phyloP scores from a whole-genome alignment of 2,329 filamentous ascomycete genomes.

The Fusarium verrucosum region DNA sequence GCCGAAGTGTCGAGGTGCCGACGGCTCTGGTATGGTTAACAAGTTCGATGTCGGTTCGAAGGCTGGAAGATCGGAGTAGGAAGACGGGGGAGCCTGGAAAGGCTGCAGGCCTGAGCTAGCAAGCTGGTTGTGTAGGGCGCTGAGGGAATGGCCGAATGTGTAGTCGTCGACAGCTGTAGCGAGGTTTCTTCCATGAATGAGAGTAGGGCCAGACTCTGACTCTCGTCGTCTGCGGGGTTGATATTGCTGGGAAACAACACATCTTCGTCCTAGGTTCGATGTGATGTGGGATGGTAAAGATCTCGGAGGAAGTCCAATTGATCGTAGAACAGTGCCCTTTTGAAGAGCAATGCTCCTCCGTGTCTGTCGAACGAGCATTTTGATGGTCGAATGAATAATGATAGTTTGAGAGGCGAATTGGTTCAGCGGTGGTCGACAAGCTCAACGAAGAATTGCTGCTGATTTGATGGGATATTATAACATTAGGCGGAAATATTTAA shows the following conservation, averaged over 20 bases:
- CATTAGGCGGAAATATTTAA: conserved; percentile 33
- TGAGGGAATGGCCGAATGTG: conserved; percentile 44
- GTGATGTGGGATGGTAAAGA: conserved; percentile 22
- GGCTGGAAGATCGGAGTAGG: conserved; percentile 52
- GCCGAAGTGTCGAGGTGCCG: conserved; percentile 39
- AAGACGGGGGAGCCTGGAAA: conserved; percentile 41
- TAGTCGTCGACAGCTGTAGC: conserved; percentile 56
- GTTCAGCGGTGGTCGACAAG: conserved; percentile 3
- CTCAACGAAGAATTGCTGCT: conserved; percentile 29
- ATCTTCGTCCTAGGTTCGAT: conserved; percentile 37
- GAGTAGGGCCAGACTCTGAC: conserved; percentile 32
- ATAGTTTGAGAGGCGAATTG: not conserved
- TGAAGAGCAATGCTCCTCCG: conserved; percentile 44
- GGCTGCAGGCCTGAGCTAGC: conserved; percentile 40
- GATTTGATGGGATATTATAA: conserved; percentile 33
- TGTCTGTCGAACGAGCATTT: conserved; percentile 51
- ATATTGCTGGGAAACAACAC: conserved; percentile 43
- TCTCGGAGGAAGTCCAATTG: conserved; percentile 32
- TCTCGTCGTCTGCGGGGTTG: conserved; percentile 45
- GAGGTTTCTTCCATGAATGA: conserved; percentile 47
- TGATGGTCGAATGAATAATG: conserved; percentile 21
- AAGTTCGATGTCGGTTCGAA: conserved; percentile 56
- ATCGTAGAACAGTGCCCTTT: conserved; percentile 26
- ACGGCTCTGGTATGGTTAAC: conserved; percentile 55
- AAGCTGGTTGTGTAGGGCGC: conserved; percentile 37